phyloP scores from a whole-genome alignment of 345 rosid species.

The sweet orange (Citrus sinensis) region DNA sequence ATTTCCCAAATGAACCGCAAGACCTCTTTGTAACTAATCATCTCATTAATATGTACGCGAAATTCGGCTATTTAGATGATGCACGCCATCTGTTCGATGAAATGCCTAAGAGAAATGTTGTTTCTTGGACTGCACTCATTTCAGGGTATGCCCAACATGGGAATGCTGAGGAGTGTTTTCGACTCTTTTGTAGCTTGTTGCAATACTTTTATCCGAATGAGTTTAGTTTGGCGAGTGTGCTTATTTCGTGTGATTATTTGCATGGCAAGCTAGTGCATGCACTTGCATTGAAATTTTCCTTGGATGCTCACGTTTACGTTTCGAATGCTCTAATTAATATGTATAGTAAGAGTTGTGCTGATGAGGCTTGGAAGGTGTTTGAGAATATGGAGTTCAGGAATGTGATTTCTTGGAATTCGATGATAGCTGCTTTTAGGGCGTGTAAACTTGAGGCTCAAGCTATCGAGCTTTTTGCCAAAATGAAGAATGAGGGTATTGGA shows the following conservation, averaged over 20 bases:
- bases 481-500: slow-evolving; percentile 49
- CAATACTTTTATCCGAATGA: slow-evolving; percentile 59
- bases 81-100: slow-evolving; percentile 61
- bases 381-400: slow-evolving; percentile 39
- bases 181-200: slow-evolving; percentile 58
- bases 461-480: slow-evolving; percentile 41
- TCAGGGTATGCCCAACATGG: slow-evolving; percentile 71
- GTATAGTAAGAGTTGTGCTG: slow-evolving; percentile 46
- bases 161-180: slow-evolving; percentile 35
- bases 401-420: slow-evolving; percentile 75
- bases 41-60: slow-evolving; percentile 52
- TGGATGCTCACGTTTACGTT: slow-evolving; percentile 47
- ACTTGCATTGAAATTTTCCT: slow-evolving; percentile 57
- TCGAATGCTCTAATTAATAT: slow-evolving; percentile 70
- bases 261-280: slow-evolving; percentile 67
- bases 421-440: slow-evolving; percentile 63
- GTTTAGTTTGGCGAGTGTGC: slow-evolving; percentile 62
- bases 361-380: slow-evolving; percentile 70
- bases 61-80: slow-evolving; percentile 50
- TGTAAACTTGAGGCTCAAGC: slow-evolving; percentile 44
- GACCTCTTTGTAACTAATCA: slow-evolving; percentile 56
- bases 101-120: slow-evolving; percentile 66
- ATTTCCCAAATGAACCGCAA: not conserved
- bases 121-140: slow-evolving; percentile 77
- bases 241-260: slow-evolving; percentile 46